Evolutionary conservation across 192 early-diverging fungal species (phyloP).

Genomic region (Dissophora ornata): DNA sequence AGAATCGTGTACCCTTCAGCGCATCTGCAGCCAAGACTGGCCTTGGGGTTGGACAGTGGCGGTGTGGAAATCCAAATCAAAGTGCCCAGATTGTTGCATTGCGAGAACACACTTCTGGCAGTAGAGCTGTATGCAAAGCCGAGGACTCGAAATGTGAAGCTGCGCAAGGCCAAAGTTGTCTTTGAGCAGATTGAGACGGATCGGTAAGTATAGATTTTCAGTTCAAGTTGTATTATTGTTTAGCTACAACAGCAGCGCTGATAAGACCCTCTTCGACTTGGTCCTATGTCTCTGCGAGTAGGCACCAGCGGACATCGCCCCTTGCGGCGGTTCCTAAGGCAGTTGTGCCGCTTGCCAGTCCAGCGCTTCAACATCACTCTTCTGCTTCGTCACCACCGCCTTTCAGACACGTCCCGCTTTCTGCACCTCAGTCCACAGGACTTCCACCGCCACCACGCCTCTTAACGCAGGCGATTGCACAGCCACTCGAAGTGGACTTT

Average conservation of each 20-base stretch:
- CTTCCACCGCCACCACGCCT: constrained; percentile 43
- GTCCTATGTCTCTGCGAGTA: neutral
- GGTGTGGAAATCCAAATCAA: constrained; percentile 51
- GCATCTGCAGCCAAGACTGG: constrained; percentile 35
- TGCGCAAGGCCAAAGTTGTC: constrained; percentile 42
- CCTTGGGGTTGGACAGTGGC: constrained; percentile 38
- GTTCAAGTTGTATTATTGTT: too few species aligned
- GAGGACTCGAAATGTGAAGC: constrained; percentile 41
- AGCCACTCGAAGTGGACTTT: constrained; percentile 39
- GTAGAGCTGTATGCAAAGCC: constrained; percentile 45
- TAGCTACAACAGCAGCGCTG: too few species aligned
- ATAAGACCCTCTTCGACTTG: too few species aligned
- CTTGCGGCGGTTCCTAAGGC: constrained; percentile 23
- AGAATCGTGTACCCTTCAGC: constrained; percentile 45
- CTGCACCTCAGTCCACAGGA: constrained; percentile 13
- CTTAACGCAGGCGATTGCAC: constrained; percentile 29
- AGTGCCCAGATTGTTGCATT: constrained; percentile 38
- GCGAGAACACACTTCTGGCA: constrained; percentile 43
- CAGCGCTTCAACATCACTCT: neutral
- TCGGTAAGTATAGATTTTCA: constrained; percentile 38
- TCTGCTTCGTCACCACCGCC: constrained; percentile 14
- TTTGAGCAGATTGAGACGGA: constrained; percentile 55
- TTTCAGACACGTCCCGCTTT: neutral
- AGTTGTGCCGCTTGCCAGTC: constrained; percentile 11
- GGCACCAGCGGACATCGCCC: constrained; percentile 31